phyloP scores from a whole-genome alignment of 1,284 basidiomycete species.

The Rhodotorula sp. region DNA sequence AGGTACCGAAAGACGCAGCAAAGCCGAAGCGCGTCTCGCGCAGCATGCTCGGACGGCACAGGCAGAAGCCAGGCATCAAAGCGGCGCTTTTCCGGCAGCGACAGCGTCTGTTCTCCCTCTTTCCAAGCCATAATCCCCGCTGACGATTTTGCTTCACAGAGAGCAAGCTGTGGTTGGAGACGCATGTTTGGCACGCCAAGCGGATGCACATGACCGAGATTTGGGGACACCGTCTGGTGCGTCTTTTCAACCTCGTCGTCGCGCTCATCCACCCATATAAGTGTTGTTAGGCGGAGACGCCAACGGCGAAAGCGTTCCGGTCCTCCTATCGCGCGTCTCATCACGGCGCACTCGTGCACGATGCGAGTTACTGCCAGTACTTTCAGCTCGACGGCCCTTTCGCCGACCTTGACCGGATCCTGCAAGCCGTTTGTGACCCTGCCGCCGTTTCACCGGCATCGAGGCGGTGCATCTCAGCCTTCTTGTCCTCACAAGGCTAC shows the following conservation, averaged over 20 bases:
- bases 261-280: neutral
- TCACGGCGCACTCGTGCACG: conserved; percentile 78
- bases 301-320: conserved; percentile 84
- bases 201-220: conserved; percentile 85
- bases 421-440: conserved; percentile 53
- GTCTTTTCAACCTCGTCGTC: conserved; percentile 36
- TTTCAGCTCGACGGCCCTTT: conserved; percentile 70
- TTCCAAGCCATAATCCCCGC: neutral
- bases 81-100: conserved; percentile 32
- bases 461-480: conserved; percentile 8
- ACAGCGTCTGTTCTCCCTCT: conserved; percentile 29
- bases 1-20: conserved; percentile 75
- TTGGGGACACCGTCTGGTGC: conserved; percentile 82
- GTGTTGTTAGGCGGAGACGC: conserved; percentile 62
- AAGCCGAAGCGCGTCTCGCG: conserved; percentile 49
- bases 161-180: conserved; percentile 83
- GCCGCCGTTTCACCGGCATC: conserved; percentile 6
- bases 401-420: conserved; percentile 56
- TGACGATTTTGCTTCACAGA: conserved; percentile 7
- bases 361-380: conserved; percentile 76
- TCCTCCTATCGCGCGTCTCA: conserved; percentile 81
- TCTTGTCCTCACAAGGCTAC: neutral
- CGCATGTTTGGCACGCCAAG: conserved; percentile 91
- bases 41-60: conserved; percentile 50
- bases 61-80: conserved; percentile 44